Evolutionary conservation across 345 rosid species (phyloP), one percentile per base, ranked within the genome.

Genomic region (Salix udensis): DNA sequence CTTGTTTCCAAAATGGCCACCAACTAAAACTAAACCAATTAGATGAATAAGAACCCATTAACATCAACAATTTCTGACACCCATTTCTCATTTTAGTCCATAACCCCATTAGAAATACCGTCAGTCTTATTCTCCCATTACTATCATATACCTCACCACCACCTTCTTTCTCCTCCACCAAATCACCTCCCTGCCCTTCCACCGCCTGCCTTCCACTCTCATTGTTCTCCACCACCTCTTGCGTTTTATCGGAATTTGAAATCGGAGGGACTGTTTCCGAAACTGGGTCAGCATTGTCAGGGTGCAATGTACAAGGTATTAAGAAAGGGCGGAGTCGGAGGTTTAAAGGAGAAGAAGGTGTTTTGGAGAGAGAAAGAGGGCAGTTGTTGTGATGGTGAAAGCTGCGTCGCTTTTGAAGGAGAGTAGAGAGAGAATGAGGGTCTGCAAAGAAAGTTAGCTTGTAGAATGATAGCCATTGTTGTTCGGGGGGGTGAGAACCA

Each of bases 1-100:
- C 94, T 21, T 82, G 90, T 15, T 87, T 87, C 86, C 91, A 93
- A 83, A 91, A 90, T 0, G 96, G 96, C 92, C 87, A 86, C 94
- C 90, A 46, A 46, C 50, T 46, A 46, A 46, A 87, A 72, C 81
- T 83, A 31, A 90, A 67, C 97, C 96, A 94, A 81, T 85, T 86
- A 83, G 82, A 84, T 24, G 84, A 58, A 24, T 58, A 58, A 23
- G 64, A 58, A 23, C 28, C 28, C 28, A 58, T n/a, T 24, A 58
- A 58, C 28, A 58, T 86, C 87, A 82, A 48, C 28, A 89, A 74
- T 74, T 80, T 88, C 76, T 91, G 90, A 19, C 87, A 46, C 26
- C 83, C 87, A 52, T 76, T 86, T 73, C 72, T 87, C n/a, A 85
- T 8, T 55, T 84, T 80, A 1, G 90, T 87, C 96, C 94, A 92